These are phyloP conservation scores for Pelagomonas calceolata DNA, from an alignment of 108 stramenopile genomes.

Conservation along the genomic window DNA sequence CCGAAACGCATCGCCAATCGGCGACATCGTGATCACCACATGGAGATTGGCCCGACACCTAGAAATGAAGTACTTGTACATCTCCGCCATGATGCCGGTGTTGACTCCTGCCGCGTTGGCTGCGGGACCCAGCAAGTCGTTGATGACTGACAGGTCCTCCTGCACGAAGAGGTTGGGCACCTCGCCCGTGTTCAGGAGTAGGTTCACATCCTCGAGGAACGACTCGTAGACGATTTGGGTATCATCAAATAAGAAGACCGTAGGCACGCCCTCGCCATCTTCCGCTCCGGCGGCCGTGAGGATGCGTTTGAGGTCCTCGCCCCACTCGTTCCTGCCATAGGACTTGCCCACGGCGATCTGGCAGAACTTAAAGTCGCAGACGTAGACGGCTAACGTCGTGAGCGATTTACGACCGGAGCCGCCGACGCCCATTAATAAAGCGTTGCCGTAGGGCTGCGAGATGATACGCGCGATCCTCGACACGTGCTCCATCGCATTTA, in stretches of 20 bases:
- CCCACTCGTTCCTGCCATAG: slow-evolving; percentile 47
- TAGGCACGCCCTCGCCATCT: slow-evolving; percentile 22
- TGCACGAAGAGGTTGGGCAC: slow-evolving; percentile 47
- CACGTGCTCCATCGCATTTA: slow-evolving; percentile 53
- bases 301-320: slow-evolving; percentile 44
- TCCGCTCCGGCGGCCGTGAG: slow-evolving; percentile 39
- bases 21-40: slow-evolving; percentile 44
- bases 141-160: slow-evolving; percentile 41
- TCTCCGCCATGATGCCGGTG: slow-evolving; percentile 12
- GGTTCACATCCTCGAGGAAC: slow-evolving; percentile 56
- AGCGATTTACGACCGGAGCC: slow-evolving; percentile 50
- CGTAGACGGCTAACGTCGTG: slow-evolving; percentile 36
- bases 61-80: slow-evolving; percentile 43
- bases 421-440: slow-evolving; percentile 52
- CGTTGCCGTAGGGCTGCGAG: slow-evolving; percentile 50
- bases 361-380: slow-evolving; percentile 47
- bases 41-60: slow-evolving; percentile 47
- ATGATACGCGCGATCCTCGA: slow-evolving; percentile 42
- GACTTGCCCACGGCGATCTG: slow-evolving; percentile 47
- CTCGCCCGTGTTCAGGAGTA: slow-evolving; percentile 57
- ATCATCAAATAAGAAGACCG: slow-evolving; percentile 53
- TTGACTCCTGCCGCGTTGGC: slow-evolving; percentile 35
- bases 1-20: slow-evolving; percentile 58
- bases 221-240: slow-evolving; percentile 50
- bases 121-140: slow-evolving; percentile 21